These are phyloP conservation scores for Suillus subalutaceus DNA, from an alignment of 768 basidiomycete genomes.

Conservation along the genomic window DNA sequence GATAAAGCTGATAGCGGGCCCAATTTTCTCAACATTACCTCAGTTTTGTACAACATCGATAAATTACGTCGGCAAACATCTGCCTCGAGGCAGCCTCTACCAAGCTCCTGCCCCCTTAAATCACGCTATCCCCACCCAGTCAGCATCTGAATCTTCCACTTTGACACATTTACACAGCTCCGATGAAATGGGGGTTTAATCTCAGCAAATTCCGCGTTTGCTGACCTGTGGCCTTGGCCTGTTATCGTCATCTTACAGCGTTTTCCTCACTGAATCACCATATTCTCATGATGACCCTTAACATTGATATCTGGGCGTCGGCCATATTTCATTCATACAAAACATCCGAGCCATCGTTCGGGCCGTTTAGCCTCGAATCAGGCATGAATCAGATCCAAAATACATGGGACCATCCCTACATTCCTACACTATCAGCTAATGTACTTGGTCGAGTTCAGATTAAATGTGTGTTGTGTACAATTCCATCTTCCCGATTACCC, in stretches of 20 bases:
- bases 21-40: not conserved
- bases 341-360: not conserved
- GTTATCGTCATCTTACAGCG: not conserved
- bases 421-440: not conserved
- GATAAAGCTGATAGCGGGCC: not conserved
- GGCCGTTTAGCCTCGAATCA: not conserved
- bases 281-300: slow-evolving; percentile 6
- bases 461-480: not conserved
- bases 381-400: not conserved
- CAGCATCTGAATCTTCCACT: not conserved
- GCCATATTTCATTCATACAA: not conserved
- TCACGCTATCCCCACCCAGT: not conserved
- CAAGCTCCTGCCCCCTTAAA: not conserved
- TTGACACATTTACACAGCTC: not conserved
- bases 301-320: not conserved
- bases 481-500: not conserved
- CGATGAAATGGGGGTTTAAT: not conserved
- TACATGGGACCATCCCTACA: not conserved
- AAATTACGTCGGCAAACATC: not conserved
- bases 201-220: no score
- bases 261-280: not conserved
- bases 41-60: not conserved
- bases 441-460: not conserved
- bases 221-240: not conserved
- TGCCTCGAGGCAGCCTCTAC: not conserved